These are phyloP conservation scores for Pythium insidiosum DNA, from an alignment of 352 stramenopile species.

Conservation along the genomic window DNA sequence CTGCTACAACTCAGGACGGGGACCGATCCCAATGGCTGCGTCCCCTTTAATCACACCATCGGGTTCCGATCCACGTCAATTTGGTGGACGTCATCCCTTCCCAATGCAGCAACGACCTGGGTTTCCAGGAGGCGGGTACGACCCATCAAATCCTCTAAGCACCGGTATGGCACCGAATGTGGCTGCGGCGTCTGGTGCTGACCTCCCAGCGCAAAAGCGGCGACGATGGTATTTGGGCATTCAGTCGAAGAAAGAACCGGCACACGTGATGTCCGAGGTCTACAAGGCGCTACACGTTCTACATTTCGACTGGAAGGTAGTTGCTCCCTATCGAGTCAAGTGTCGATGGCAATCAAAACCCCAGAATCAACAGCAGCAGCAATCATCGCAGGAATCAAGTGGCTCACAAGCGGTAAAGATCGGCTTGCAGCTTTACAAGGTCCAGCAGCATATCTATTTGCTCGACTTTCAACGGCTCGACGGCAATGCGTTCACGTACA, in stretches of 20 bases:
- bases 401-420: slow-evolving; percentile 93
- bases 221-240: slow-evolving; percentile 98
- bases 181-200: not conserved
- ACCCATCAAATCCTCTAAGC: too few species aligned
- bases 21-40: slow-evolving; percentile 72
- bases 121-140: too few species aligned
- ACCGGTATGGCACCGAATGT: not conserved
- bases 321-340: slow-evolving; percentile 96
- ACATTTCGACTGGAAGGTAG: slow-evolving; percentile 96
- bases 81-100: slow-evolving; percentile 40
- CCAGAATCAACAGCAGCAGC: slow-evolving; percentile 19
- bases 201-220: slow-evolving; percentile 49
- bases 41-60: slow-evolving; percentile 69
- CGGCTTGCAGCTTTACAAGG: slow-evolving; percentile 95
- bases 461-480: slow-evolving; percentile 96
- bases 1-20: too few species aligned
- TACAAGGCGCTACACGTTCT: slow-evolving; percentile 97
- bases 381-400: slow-evolving; percentile 11
- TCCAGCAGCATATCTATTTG: slow-evolving; percentile 98
- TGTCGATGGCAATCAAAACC: slow-evolving; percentile 87
- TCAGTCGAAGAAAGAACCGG: slow-evolving; percentile 99
- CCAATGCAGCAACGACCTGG: too few species aligned
- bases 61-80: slow-evolving; percentile 43
- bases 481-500: slow-evolving; percentile 98
- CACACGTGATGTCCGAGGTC: slow-evolving; percentile 99